Evolutionary conservation across 169 alveolate genomes (phyloP).

Genomic region (Plasmodium sp.): DNA sequence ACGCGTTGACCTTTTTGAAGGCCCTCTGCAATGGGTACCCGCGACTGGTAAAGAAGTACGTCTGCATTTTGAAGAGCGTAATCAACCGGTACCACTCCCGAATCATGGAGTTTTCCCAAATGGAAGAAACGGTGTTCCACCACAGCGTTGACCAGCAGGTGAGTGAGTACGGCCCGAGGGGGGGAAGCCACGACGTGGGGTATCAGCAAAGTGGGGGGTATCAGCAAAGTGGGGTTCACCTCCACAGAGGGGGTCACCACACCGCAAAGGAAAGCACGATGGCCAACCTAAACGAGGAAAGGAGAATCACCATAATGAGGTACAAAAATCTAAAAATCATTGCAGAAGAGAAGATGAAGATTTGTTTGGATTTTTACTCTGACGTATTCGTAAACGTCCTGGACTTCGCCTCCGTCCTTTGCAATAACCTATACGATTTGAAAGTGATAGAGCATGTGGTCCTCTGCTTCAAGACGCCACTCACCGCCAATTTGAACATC

Average conservation of each 20-base stretch:
- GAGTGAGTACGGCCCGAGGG: not conserved
- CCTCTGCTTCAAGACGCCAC: slow-evolving; percentile 59
- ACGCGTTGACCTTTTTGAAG: slow-evolving; percentile 29
- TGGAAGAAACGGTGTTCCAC: slow-evolving; percentile 62
- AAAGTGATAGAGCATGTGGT: slow-evolving; percentile 60
- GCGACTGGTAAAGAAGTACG: slow-evolving; percentile 28
- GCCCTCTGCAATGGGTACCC: slow-evolving; percentile 43
- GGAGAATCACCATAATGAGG: slow-evolving; percentile 42
- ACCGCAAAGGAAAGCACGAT: slow-evolving; percentile 9
- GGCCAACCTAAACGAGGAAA: slow-evolving; percentile 58
- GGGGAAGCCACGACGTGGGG: not conserved
- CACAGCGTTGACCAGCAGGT: slow-evolving; percentile 19
- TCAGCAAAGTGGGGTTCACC: too few species aligned
- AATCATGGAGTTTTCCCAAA: slow-evolving; percentile 71
- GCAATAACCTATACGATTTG: slow-evolving; percentile 65
- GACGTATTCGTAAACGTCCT: slow-evolving; percentile 59
- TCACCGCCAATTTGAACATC: slow-evolving; percentile 67
- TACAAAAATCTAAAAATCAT: slow-evolving; percentile 47
- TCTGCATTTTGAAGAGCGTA: slow-evolving; percentile 53
- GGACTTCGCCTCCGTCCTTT: slow-evolving; percentile 72
- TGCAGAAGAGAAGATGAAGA: slow-evolving; percentile 69
- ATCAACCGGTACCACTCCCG: slow-evolving; percentile 68
- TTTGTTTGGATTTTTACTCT: slow-evolving; percentile 67
- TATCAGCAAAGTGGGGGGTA: not conserved
- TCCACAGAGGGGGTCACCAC: too few species aligned